phyloP scores from a whole-genome alignment of 192 early-diverging fungal genomes.

The Coemansia sp. region DNA sequence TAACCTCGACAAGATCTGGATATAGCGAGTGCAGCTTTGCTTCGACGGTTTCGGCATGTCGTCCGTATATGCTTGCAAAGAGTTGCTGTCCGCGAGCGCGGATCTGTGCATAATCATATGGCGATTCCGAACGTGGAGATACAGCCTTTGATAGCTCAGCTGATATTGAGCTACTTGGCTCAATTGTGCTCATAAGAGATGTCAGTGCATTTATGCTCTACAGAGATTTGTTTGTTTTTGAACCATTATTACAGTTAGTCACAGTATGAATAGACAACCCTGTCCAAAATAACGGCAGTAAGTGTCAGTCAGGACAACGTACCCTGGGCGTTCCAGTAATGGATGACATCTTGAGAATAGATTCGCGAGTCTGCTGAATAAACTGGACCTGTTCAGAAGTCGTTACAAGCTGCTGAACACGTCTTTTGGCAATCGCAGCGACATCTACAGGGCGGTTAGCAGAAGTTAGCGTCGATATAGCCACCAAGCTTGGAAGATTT shows the following conservation, averaged over 20 bases:
- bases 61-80: slow-evolving; percentile 27
- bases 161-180: slow-evolving; percentile 2
- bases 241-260: slow-evolving; percentile 8
- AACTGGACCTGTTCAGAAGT: slow-evolving; percentile 12
- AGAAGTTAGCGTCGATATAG: slow-evolving; percentile 31
- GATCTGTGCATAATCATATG: slow-evolving; percentile 19
- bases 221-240: slow-evolving; percentile 1
- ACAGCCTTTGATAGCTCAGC: slow-evolving; percentile 5
- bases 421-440: slow-evolving; percentile 8
- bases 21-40: slow-evolving; percentile 17
- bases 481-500: slow-evolving; percentile 16
- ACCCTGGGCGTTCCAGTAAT: slow-evolving; percentile 32
- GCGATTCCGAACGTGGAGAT: slow-evolving; percentile 1
- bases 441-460: slow-evolving; percentile 17
- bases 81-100: slow-evolving; percentile 18
- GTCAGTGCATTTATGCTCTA: slow-evolving; percentile 28
- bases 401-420: slow-evolving; percentile 12
- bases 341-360: slow-evolving; percentile 35
- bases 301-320: background rate
- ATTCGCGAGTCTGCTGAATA: slow-evolving; percentile 32
- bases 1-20: slow-evolving; percentile 34
- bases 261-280: slow-evolving; percentile 2
- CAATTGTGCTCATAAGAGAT: slow-evolving; percentile 11
- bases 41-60: slow-evolving; percentile 16
- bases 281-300: background rate